Evolutionary conservation across 2,329 filamentous ascomycete species (phyloP).

Genomic region (Phialophora expanda): DNA sequence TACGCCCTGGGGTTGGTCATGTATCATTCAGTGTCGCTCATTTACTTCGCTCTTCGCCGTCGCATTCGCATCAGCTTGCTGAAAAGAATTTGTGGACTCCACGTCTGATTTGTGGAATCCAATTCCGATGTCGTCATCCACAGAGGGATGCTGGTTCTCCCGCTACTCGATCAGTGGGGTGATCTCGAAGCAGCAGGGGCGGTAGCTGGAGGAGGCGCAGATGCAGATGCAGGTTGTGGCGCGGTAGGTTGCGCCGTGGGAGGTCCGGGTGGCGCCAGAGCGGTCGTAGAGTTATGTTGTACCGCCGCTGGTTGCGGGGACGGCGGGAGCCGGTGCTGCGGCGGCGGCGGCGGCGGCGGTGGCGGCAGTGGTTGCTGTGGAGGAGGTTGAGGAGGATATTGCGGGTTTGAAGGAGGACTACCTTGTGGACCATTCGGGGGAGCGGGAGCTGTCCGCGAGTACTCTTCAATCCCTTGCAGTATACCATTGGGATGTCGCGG

Average conservation of each 20-base stretch:
- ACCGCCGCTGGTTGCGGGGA: conserved; percentile 6
- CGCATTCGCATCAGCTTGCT: not conserved
- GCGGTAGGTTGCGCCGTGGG: not conserved
- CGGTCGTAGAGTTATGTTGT: conserved; percentile 3
- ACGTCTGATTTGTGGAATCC: not conserved
- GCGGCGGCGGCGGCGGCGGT: conserved; percentile 6
- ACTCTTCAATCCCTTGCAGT: conserved; percentile 31
- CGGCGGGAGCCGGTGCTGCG: not conserved
- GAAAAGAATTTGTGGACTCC: not conserved
- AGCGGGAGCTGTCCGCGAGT: conserved; percentile 22
- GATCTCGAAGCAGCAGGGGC: not conserved
- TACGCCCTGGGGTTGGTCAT: conserved; percentile 7
- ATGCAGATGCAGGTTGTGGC: not conserved
- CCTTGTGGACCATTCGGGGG: not conserved
- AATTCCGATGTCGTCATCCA: not conserved
- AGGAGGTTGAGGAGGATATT: conserved; percentile 11
- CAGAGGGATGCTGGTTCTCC: not conserved
- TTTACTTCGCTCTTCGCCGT: not conserved
- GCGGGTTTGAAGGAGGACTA: conserved; percentile 3
- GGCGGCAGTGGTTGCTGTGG: not conserved
- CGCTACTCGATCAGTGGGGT: not conserved
- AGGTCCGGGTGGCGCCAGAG: not conserved
- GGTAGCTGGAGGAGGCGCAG: not conserved
- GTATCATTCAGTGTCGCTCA: conserved; percentile 1
- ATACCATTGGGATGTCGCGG: conserved; percentile 31